These are phyloP conservation scores for Shiraia sp. DNA, from an alignment of 2,329 filamentous ascomycete genomes.

Conservation along the genomic window DNA sequence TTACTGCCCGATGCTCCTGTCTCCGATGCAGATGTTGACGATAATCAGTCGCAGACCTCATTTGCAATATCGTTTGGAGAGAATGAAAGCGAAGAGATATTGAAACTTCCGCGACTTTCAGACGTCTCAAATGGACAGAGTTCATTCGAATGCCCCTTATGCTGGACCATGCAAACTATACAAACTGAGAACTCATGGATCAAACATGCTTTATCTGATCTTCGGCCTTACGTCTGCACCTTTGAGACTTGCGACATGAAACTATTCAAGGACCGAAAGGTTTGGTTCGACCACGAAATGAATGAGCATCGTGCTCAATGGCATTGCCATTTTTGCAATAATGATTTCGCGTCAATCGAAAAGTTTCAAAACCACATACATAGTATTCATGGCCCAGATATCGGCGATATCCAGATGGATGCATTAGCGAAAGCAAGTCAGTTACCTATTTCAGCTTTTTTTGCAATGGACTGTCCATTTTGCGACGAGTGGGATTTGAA, in stretches of 20 bases:
- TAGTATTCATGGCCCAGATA: conserved; percentile 8
- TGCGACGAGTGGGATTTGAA: conserved; percentile 11
- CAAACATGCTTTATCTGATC: conserved; percentile 11
- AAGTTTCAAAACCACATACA: conserved; percentile 11
- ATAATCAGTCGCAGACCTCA: conserved; percentile 15
- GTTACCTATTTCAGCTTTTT: conserved; percentile 3
- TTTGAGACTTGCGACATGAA: conserved; percentile 20
- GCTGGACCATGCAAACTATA: conserved; percentile 16
- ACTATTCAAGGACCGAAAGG: conserved; percentile 17
- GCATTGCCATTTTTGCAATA: conserved; percentile 19
- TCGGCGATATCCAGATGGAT: conserved; percentile 8
- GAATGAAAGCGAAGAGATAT: neutral
- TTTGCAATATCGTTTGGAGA: conserved; percentile 11
- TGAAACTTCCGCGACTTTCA: conserved; percentile 4
- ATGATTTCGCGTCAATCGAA: conserved; percentile 2
- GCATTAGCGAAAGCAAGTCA: conserved; percentile 8
- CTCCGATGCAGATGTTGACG: conserved; percentile 9
- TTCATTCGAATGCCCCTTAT: conserved; percentile 29
- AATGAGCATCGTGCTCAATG: conserved; percentile 16
- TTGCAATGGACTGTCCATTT: conserved; percentile 13
- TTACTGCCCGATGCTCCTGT: conserved; percentile 2
- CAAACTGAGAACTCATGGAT: conserved; percentile 9
- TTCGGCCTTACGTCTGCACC: conserved; percentile 23
- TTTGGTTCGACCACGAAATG: conserved; percentile 26
- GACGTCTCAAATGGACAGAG: conserved; percentile 6